Evolutionary conservation across 805 yeast species (phyloP).

Genomic region (Starmerella powellii): DNA sequence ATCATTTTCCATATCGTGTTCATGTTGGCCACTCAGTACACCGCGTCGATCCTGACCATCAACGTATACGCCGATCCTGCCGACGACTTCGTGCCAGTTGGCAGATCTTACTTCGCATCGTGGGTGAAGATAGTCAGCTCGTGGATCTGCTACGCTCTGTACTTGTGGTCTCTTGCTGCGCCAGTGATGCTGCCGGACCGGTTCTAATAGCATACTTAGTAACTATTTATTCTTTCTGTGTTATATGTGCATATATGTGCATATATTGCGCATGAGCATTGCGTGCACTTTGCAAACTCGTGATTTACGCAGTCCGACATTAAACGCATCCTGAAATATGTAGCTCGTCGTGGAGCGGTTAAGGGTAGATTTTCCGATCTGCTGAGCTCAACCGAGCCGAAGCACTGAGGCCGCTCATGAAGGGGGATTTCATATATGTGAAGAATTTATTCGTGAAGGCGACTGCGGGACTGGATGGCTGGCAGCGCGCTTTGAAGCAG

Average conservation of each 20-base stretch:
- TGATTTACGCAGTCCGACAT: too few species aligned
- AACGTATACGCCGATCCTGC: slow-evolving; percentile 73
- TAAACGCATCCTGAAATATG: too few species aligned
- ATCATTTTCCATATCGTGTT: slow-evolving; percentile 75
- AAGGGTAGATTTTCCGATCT: too few species aligned
- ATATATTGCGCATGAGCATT: too few species aligned
- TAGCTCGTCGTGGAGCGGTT: too few species aligned
- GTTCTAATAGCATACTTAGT: slow-evolving; percentile 33
- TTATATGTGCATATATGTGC: background rate
- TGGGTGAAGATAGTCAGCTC: slow-evolving; percentile 90
- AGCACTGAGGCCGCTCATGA: background rate
- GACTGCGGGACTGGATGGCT: slow-evolving; percentile 59
- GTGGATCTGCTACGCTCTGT: slow-evolving; percentile 78
- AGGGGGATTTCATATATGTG: slow-evolving; percentile 36
- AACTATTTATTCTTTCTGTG: background rate
- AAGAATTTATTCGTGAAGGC: slow-evolving; percentile 50
- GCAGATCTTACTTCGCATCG: slow-evolving; percentile 86
- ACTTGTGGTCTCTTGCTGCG: slow-evolving; percentile 84
- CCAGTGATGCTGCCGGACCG: slow-evolving; percentile 87
- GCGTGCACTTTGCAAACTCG: too few species aligned
- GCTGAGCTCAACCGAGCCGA: background rate
- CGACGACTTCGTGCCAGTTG: slow-evolving; percentile 92
- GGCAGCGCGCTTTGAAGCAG: slow-evolving; percentile 56
- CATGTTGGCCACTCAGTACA: slow-evolving; percentile 92
- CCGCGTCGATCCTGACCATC: slow-evolving; percentile 83